phyloP scores from a whole-genome alignment of 1,284 basidiomycete species.

The Ustilago sp. region DNA sequence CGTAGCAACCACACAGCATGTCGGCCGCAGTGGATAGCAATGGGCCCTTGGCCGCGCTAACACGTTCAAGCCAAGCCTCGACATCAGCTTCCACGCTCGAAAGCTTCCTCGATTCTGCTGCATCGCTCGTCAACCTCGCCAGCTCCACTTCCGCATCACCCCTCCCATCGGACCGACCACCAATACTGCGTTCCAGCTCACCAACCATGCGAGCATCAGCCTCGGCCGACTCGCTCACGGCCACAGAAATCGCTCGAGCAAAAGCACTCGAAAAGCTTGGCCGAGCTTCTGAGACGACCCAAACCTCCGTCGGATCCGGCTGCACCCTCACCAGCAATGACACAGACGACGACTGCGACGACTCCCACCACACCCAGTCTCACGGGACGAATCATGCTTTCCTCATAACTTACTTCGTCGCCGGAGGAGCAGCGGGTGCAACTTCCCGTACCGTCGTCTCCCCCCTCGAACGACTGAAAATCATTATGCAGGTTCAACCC shows the following conservation, averaged over 20 bases:
- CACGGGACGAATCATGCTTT: constrained; percentile 46
- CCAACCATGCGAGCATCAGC: neutral
- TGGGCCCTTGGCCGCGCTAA: constrained; percentile 14
- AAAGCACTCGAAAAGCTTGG: constrained; percentile 30
- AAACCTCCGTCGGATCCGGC: neutral
- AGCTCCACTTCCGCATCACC: neutral
- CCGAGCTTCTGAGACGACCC: neutral
- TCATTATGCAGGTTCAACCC: constrained; percentile 79
- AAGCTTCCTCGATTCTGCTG: constrained; percentile 30
- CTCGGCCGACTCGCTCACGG: constrained; percentile 4
- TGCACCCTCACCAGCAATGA: neutral
- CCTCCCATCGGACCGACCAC: constrained; percentile 12
- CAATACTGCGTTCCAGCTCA: constrained; percentile 26
- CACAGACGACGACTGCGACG: neutral
- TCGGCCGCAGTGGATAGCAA: constrained; percentile 9
- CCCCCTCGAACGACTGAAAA: constrained; percentile 90
- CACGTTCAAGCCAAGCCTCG: constrained; percentile 43
- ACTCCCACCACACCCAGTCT: neutral
- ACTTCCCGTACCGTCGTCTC: constrained; percentile 90
- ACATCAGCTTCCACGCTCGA: constrained; percentile 48
- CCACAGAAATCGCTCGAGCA: constrained; percentile 34
- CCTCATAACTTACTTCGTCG: constrained; percentile 72
- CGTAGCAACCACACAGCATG: neutral
- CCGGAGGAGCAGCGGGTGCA: constrained; percentile 75
- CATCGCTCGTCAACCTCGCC: constrained; percentile 18